Base-by-base conservation (phyloP, 2,329 filamentous ascomycete genomes). In the Acarospora socialis region DNA sequence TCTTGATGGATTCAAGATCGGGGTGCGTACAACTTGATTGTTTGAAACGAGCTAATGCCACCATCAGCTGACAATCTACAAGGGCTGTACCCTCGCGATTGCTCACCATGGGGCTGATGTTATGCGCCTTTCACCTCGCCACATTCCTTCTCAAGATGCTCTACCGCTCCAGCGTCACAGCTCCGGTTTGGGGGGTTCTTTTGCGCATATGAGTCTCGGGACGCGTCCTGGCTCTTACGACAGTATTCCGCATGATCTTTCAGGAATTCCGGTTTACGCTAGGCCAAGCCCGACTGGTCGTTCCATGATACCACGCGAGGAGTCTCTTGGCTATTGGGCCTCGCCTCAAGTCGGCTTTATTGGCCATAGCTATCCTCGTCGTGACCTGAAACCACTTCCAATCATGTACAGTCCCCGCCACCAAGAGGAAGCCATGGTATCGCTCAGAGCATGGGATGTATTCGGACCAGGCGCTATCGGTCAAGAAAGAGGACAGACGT, bases 1-100 rank as follows among this genome's bases (percentile, higher is more conserved):
- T n/a, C 38, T 59, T 9, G 52, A 54, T 42, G 51, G 52, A 15
- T 45, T 45, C 21, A 48, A 46, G 22, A 45, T 55, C 35, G 46
- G 51, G 36, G 57, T 60, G 40, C 44, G 47, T 42, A 15, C 14
- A 16, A 5, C 10, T 10, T 21, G 32, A 21, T 10, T 10, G 18
- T 25, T 1, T n/a, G 7, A 7, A 8, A 4, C 5, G 22, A 12
- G 16, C 29, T 18, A 38, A 21, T 9, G 4, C 20, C 10, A n/a
- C n/a, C 25, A n/a, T n/a, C n/a, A n/a, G n/a, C n/a, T n/a, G n/a
- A n/a, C n/a, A n/a, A n/a, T n/a, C n/a, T n/a, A n/a, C n/a, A n/a
- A 42, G 40, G 26, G 14, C 12, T 42, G 35, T 21, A 38, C 35
- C 18, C 33, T 42, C 30, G 35, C 14, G 21, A 30, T 42, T 14